A percentile compares a stretch with the other conserved stretches of the same genome.
Conservation (phyloP, 2,329 filamentous ascomycete species). For the Alternaria angustiovoidea region DNA sequence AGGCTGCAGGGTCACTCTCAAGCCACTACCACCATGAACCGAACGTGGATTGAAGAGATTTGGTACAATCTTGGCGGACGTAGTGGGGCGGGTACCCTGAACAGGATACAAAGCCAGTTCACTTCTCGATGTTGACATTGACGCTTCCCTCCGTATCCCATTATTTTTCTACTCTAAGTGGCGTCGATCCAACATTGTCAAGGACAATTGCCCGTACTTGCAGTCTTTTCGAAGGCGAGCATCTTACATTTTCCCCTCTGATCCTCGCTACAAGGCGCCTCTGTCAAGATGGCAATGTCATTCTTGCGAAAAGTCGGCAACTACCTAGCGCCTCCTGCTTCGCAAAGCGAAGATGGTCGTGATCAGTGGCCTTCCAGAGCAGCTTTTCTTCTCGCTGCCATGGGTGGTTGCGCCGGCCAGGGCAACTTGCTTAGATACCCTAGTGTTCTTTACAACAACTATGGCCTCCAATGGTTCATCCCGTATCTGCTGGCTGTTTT, state of each 20-base stretch:
- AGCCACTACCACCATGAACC: constrained; percentile 7
- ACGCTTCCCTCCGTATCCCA: neutral
- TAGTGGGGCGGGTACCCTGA: constrained; percentile 15
- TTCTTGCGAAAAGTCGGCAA: constrained; percentile 32
- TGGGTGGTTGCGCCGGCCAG: constrained; percentile 67
- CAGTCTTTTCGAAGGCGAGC: constrained; percentile 1
- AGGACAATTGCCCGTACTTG: neutral
- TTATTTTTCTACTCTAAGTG: neutral
- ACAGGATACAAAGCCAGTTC: constrained; percentile 27
- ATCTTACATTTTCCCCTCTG: neutral
- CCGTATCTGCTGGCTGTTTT: constrained; percentile 65
- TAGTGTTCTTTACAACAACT: constrained; percentile 67
- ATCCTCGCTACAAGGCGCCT: neutral
- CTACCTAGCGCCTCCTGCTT: constrained; percentile 46
- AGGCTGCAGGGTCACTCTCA: constrained; percentile 6
- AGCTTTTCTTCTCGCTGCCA: constrained; percentile 65
- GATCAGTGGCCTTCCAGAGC: constrained; percentile 66
- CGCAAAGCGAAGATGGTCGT: constrained; percentile 53
- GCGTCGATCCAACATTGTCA: neutral
- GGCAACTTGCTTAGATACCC: constrained; percentile 67
- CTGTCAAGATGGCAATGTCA: constrained; percentile 22
- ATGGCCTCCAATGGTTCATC: constrained; percentile 68
- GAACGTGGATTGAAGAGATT: constrained; percentile 2
- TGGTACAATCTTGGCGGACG: constrained; percentile 26
- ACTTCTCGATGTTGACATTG: neutral